Base-by-base conservation (phyloP, 345 rosid genomes). In the Bruguiera parviflora region DNA sequence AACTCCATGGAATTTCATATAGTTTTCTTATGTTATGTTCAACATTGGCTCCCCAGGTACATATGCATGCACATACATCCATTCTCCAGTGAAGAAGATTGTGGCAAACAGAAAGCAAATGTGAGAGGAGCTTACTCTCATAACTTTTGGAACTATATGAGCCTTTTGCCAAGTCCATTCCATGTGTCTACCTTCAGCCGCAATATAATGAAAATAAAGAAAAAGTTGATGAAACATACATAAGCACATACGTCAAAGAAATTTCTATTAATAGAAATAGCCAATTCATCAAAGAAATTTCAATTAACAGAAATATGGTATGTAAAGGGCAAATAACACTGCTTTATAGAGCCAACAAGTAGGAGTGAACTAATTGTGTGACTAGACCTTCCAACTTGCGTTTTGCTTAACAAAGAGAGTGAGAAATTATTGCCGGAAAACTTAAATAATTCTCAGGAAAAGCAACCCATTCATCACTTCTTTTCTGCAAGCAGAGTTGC, bases 141-240 rank as follows among this genome's bases (percentile, higher is more conserved):
- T 66, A 53, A 75, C 57, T 74, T 47, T 66, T 47, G 10, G 71
- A 67, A 25, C 64, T 39, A 64, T 37, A 53, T 20, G 64, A 64
- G 75, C 68, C 82, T 58, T 59, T 73, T 49, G 72, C 70, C 78
- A 75, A 58, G 66, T 78, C 72, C 80, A 72, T 80, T 82, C 64
- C 83, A 79, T 73, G 79, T 82, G 84, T 87, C 94, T 91, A 92
- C 90, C 96, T 91, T 91, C 86, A 84, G 70, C 90, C 84, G 79
- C 75, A 87, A 66, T 64, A 64, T 70, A 66, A 73, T 37, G 49
- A 11, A 3, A 3, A 1, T 1, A 13, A 43, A 15, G 3, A 43
- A 33, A 53, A 74, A 76, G 75, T 58, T 58, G 63, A 61, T 29
- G 72, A 71, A 68, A 49, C 55, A 61, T 43, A 49, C 43, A 49